These are phyloP conservation scores for Podaxis sp. DNA, from an alignment of 768 basidiomycete species.

Conservation along the genomic window DNA sequence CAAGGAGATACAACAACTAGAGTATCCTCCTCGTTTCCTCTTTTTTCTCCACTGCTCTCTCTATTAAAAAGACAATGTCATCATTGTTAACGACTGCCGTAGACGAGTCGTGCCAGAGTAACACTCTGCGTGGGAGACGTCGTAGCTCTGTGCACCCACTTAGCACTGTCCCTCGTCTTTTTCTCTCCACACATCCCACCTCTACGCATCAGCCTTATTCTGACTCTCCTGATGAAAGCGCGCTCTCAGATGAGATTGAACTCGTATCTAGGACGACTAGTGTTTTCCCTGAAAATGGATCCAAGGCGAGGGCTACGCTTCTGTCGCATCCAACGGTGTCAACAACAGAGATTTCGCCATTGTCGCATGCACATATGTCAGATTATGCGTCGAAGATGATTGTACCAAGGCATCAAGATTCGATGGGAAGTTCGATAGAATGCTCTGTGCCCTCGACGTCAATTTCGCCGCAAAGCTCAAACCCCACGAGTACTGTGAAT, in stretches of 20 bases:
- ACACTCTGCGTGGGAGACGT: conserved; percentile 32
- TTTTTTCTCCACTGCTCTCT: not conserved
- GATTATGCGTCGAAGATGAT: conserved; percentile 31
- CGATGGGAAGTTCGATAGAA: conserved; percentile 19
- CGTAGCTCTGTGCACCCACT: conserved; percentile 37
- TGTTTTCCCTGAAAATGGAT: not conserved
- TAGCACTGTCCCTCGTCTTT: conserved; percentile 27
- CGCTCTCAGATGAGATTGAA: conserved; percentile 30
- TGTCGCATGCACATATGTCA: conserved; percentile 32
- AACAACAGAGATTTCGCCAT: conserved; percentile 21
- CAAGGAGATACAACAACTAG: not conserved
- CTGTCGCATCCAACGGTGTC: not conserved
- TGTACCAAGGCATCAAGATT: conserved; percentile 29
- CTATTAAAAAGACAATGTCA: not conserved
- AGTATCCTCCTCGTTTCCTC: not conserved
- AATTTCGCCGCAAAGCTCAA: conserved; percentile 23
- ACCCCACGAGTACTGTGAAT: conserved; percentile 17
- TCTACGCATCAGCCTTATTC: not conserved
- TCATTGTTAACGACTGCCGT: conserved; percentile 11
- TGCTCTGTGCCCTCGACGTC: conserved; percentile 15
- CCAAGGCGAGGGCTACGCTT: conserved; percentile 8
- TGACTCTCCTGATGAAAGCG: conserved; percentile 23
- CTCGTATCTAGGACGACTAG: conserved; percentile 11
- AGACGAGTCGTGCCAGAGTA: conserved; percentile 32
- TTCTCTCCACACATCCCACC: conserved; percentile 15